Conservation (phyloP, 1,139 yeast species). For the Geotrichum bryndzae region DNA sequence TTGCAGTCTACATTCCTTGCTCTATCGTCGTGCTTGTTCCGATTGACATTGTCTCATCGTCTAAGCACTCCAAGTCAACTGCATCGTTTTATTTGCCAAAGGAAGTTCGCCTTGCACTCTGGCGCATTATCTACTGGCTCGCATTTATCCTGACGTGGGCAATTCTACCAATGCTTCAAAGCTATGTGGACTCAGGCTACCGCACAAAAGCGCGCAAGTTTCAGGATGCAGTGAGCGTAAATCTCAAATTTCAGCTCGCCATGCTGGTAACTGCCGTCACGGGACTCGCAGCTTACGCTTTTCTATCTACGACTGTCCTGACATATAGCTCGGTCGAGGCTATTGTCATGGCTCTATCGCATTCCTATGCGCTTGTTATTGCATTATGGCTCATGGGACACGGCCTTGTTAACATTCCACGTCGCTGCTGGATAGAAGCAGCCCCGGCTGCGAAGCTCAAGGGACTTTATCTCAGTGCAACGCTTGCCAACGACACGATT, state of each 20-base stretch:
- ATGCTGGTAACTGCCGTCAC: slow-evolving; percentile 49
- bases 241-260: slow-evolving; percentile 55
- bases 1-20: slow-evolving; percentile 51
- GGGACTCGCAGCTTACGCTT: slow-evolving; percentile 48
- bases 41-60: slow-evolving; percentile 43
- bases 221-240: slow-evolving; percentile 51
- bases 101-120: slow-evolving; percentile 46
- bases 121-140: slow-evolving; percentile 77
- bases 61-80: slow-evolving; percentile 24
- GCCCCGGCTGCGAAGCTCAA: slow-evolving; percentile 38
- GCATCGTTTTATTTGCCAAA: slow-evolving; percentile 41
- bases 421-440: slow-evolving; percentile 51
- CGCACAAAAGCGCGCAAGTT: slow-evolving; percentile 44
- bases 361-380: slow-evolving; percentile 65
- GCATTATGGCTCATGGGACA: slow-evolving; percentile 85
- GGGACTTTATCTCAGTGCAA: slow-evolving; percentile 50
- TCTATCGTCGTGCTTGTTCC: slow-evolving; percentile 54
- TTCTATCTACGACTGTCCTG: slow-evolving; percentile 56
- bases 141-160: slow-evolving; percentile 71
- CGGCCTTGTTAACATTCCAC: slow-evolving; percentile 65
- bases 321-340: slow-evolving; percentile 52
- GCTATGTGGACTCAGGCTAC: slow-evolving; percentile 67
- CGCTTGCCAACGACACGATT: slow-evolving; percentile 52
- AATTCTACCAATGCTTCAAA: slow-evolving; percentile 63
- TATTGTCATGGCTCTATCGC: slow-evolving; percentile 68